phyloP scores from a whole-genome alignment of 768 basidiomycete genomes.

The Collybia sordida region DNA sequence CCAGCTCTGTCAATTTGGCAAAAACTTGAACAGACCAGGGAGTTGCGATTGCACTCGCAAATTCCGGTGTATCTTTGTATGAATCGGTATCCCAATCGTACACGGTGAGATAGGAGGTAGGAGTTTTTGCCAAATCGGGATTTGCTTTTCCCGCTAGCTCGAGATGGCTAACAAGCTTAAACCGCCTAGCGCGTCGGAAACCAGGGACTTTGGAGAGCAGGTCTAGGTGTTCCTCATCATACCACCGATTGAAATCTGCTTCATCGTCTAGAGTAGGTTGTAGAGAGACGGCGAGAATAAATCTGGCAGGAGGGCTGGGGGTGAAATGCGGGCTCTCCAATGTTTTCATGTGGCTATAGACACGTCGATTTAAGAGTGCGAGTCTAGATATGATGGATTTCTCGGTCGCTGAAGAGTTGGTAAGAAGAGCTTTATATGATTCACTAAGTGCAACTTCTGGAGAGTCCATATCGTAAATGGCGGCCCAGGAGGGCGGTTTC shows the following conservation, averaged over 20 bases:
- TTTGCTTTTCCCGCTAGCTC: conserved; percentile 8
- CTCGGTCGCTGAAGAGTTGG: neutral
- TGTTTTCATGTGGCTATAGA: conserved; percentile 17
- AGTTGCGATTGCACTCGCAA: conserved; percentile 9
- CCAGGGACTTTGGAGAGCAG: conserved; percentile 23
- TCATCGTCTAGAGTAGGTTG: conserved; percentile 18
- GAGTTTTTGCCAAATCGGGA: conserved; percentile 2
- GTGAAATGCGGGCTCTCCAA: conserved; percentile 13
- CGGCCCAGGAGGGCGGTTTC: conserved; percentile 27
- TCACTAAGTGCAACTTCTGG: conserved; percentile 18
- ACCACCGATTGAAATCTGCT: conserved; percentile 28
- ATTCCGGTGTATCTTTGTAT: conserved; percentile 11
- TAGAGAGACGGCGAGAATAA: conserved; percentile 17
- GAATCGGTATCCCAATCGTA: conserved; percentile 11
- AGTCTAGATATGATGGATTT: conserved; percentile 7
- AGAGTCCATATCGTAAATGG: conserved; percentile 26
- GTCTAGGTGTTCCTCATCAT: conserved; percentile 26
- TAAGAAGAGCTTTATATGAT: conserved; percentile 19
- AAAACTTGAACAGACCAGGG: conserved; percentile 9
- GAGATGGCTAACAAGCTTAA: conserved; percentile 16
- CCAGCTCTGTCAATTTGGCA: neutral
- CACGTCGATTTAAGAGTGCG: conserved; percentile 20
- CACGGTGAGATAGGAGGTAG: conserved; percentile 8
- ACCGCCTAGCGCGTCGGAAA: conserved; percentile 25
- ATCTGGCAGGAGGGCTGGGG: conserved; percentile 10